These are phyloP conservation scores for Infundibulicybe gibba DNA, from an alignment of 768 basidiomycete species.

Conservation along the genomic window DNA sequence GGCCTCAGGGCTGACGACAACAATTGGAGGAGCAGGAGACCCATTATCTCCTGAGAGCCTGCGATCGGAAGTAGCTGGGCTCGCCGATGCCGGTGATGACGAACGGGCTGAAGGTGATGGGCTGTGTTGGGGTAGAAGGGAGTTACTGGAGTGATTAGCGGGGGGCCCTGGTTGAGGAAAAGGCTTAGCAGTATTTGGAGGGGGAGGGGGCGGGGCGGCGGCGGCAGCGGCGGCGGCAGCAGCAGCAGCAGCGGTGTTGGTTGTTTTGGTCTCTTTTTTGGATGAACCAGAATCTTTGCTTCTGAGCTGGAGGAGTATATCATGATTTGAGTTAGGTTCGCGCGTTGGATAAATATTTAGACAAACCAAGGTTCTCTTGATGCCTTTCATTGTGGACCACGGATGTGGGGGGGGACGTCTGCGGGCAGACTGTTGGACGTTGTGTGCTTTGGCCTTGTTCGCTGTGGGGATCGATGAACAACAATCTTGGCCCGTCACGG, in stretches of 20 bases:
- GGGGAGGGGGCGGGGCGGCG: slow-evolving; percentile 49
- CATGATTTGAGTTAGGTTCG: slow-evolving; percentile 17
- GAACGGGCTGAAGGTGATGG: slow-evolving; percentile 39
- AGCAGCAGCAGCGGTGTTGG: slow-evolving; percentile 24
- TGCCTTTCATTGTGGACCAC: slow-evolving; percentile 63
- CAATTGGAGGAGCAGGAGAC: slow-evolving; percentile 72
- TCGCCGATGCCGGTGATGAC: slow-evolving; percentile 34
- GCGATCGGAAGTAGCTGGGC: slow-evolving; percentile 50
- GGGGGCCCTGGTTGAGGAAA: slow-evolving; percentile 49
- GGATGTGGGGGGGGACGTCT: slow-evolving; percentile 5
- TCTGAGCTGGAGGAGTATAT: slow-evolving; percentile 43
- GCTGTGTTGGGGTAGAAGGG: slow-evolving; percentile 33
- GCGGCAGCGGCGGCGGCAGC: slow-evolving; percentile 9
- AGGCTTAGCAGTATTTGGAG: slow-evolving; percentile 63
- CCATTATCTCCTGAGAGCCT: slow-evolving; percentile 45
- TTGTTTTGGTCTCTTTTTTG: slow-evolving; percentile 65
- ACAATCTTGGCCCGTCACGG: slow-evolving; percentile 20
- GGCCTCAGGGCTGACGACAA: slow-evolving; percentile 78
- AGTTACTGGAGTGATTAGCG: slow-evolving; percentile 16
- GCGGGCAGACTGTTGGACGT: slow-evolving; percentile 6
- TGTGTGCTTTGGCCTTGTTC: slow-evolving; percentile 13
- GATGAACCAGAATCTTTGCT: slow-evolving; percentile 64
- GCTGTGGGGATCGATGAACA: slow-evolving; percentile 39
- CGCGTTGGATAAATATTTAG: slow-evolving; percentile 9
- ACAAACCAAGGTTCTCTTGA: slow-evolving; percentile 79